These are phyloP conservation scores for Chlorella vulgaris DNA, from an alignment of 139 green algal species.

Conservation along the genomic window DNA sequence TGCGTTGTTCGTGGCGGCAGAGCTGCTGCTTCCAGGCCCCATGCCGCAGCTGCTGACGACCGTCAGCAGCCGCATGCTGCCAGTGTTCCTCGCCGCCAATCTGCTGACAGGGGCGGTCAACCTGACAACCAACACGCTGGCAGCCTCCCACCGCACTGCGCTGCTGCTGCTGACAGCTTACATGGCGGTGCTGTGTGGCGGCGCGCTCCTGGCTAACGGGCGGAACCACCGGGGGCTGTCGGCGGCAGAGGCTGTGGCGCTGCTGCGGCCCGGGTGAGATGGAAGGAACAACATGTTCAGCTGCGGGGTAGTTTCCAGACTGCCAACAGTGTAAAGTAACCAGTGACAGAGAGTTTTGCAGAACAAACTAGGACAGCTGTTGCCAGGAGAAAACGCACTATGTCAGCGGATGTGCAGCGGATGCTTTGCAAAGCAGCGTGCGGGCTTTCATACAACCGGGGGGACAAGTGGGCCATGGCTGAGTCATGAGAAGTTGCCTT, in stretches of 20 bases:
- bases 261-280: no score
- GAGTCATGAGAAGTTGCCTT: conserved; percentile 16
- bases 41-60: conserved; percentile 37
- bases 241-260: no score
- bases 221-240: background rate
- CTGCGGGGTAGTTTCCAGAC: no score
- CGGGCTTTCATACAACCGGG: no score
- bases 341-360: no score
- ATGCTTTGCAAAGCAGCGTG: no score
- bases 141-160: conserved; percentile 29
- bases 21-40: background rate
- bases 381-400: no score
- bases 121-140: conserved; percentile 65
- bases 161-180: conserved; percentile 40
- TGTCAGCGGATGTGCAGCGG: no score
- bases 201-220: background rate
- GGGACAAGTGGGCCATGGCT: no score
- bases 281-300: no score
- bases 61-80: conserved; percentile 62
- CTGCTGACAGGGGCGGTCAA: conserved; percentile 76
- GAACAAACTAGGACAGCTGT: no score
- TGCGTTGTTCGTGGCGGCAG: conserved; percentile 40
- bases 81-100: conserved; percentile 81
- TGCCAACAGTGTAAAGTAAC: no score
- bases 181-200: background rate